Evolutionary conservation across 2,329 filamentous ascomycete genomes (phyloP).

Genomic region (Furcasterigmium furcatum): DNA sequence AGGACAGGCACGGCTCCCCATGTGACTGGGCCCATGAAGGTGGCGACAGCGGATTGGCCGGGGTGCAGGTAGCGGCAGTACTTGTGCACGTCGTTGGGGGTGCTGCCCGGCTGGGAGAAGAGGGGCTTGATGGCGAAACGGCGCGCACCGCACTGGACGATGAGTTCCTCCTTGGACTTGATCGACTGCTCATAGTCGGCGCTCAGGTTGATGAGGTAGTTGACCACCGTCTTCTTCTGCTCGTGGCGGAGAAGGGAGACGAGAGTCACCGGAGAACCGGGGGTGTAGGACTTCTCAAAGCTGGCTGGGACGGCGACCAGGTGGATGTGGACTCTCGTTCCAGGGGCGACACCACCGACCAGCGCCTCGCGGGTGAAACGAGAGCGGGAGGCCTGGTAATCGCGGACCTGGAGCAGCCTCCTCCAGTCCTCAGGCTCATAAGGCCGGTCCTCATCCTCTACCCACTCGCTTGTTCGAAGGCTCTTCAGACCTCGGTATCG

Average conservation of each 20-base stretch:
- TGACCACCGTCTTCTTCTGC: constrained; percentile 87
- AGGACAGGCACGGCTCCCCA: constrained; percentile 91
- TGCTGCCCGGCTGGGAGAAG: constrained; percentile 85
- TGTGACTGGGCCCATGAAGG: constrained; percentile 84
- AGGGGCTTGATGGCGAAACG: constrained; percentile 85
- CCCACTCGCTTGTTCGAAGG: constrained; percentile 82
- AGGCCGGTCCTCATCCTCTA: constrained; percentile 80
- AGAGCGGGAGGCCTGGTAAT: constrained; percentile 83
- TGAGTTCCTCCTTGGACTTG: constrained; percentile 87
- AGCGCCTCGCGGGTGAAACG: constrained; percentile 77
- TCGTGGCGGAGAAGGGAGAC: constrained; percentile 92
- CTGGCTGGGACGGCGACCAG: constrained; percentile 51
- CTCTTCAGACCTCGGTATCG: constrained; percentile 92
- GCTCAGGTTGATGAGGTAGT: constrained; percentile 84
- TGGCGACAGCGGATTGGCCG: constrained; percentile 83
- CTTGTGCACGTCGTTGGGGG: constrained; percentile 96
- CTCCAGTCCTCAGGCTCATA: constrained; percentile 90
- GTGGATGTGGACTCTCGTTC: constrained; percentile 79
- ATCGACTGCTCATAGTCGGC: constrained; percentile 73
- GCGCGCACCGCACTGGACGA: constrained; percentile 87
- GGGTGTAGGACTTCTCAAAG: constrained; percentile 43
- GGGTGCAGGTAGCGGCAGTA: constrained; percentile 91
- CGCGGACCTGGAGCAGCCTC: constrained; percentile 78
- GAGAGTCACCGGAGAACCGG: constrained; percentile 63
- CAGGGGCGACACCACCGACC: constrained; percentile 81